Evolutionary conservation across 129 eudicot genomes (phyloP).

Genomic region (Gnaphalium uliginosum): DNA sequence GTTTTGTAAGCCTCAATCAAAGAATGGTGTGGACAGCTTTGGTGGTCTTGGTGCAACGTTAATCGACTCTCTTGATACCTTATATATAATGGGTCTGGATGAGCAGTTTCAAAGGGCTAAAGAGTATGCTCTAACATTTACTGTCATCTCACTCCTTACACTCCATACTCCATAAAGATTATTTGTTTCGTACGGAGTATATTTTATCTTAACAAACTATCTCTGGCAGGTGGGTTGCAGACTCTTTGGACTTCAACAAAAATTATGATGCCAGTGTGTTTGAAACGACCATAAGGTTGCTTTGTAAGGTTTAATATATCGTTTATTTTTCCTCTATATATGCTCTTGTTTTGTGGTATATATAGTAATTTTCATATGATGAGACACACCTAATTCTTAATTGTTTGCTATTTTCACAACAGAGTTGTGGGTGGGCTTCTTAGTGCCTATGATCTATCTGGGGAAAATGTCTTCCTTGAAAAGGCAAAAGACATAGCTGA

Average conservation of each 20-base stretch:
- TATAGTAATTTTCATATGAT: conserved; percentile 15
- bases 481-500: conserved; percentile 98
- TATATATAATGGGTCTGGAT: conserved; percentile 95
- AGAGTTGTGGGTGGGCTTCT: conserved; percentile 99
- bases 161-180: neutral
- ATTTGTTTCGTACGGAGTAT: neutral
- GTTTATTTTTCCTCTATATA: conserved; percentile 21
- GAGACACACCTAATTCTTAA: conserved; percentile 37
- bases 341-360: conserved; percentile 17
- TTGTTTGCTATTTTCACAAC: conserved; percentile 12
- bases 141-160: neutral
- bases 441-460: conserved; percentile 94
- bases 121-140: conserved; percentile 63
- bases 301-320: conserved; percentile 68
- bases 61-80: conserved; percentile 92
- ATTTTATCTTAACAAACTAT: neutral
- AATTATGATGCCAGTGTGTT: conserved; percentile 98
- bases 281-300: conserved; percentile 99
- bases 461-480: conserved; percentile 82
- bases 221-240: conserved; percentile 86
- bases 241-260: conserved; percentile 91
- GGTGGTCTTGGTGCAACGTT: conserved; percentile 99
- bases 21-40: conserved; percentile 94
- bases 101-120: conserved; percentile 94
- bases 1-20: conserved; percentile 84